Evolutionary conservation across 1,284 basidiomycete species (phyloP).

Genomic region (Sanghuangporus sanghuang): DNA sequence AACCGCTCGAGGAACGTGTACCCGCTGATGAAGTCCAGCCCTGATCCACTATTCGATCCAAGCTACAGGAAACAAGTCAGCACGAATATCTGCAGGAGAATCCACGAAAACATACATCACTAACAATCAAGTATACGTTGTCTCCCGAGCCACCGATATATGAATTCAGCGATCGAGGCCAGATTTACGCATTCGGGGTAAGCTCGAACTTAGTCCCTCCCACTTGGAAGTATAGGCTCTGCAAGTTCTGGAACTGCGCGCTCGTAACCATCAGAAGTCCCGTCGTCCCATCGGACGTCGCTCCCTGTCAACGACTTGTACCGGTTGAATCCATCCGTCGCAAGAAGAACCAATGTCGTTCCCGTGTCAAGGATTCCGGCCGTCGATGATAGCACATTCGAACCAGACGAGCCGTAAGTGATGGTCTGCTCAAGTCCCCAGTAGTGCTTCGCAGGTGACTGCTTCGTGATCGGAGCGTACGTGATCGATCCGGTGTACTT

Average conservation of each 20-base stretch:
- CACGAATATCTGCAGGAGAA: background rate
- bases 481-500: conserved; percentile 17
- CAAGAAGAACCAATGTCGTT: conserved; percentile 19
- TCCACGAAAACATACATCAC: conserved; percentile 10
- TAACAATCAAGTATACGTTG: conserved; percentile 19
- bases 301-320: conserved; percentile 18
- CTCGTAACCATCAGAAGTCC: conserved; percentile 19
- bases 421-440: conserved; percentile 14
- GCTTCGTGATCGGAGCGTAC: conserved; percentile 20
- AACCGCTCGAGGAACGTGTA: conserved; percentile 34
- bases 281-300: conserved; percentile 16
- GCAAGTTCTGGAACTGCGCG: conserved; percentile 12
- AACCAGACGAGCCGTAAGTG: conserved; percentile 12
- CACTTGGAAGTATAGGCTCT: conserved; percentile 20
- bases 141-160: conserved; percentile 17
- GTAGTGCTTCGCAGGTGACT: conserved; percentile 24
- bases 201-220: conserved; percentile 18
- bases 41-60: conserved; percentile 18
- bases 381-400: conserved; percentile 18
- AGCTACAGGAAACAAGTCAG: background rate
- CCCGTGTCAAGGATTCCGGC: conserved; percentile 25
- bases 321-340: conserved; percentile 19
- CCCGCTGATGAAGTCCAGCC: conserved; percentile 34
- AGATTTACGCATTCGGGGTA: conserved; percentile 20
- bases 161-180: conserved; percentile 19